A percentile compares a stretch with the other conserved stretches of the same genome.
These are phyloP conservation scores for Xerocomus potaroensis DNA, from an alignment of 768 basidiomycete genomes.

Conservation along the genomic window DNA sequence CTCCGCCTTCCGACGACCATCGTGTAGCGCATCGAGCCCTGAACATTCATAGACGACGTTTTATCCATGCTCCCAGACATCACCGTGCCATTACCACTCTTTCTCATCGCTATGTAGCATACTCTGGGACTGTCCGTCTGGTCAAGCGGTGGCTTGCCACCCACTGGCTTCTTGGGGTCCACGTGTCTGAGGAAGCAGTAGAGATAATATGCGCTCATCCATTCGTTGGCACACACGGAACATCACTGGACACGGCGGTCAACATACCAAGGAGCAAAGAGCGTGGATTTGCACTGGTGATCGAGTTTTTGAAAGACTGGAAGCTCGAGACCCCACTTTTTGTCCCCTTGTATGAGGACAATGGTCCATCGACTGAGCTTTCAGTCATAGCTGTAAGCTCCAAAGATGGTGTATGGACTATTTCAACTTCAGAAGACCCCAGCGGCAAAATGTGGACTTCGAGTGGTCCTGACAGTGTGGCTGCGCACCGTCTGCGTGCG, in stretches of 20 bases:
- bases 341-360: conserved; percentile 62
- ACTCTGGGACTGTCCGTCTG: conserved; percentile 79
- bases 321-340: conserved; percentile 71
- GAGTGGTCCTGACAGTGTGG: conserved; percentile 59
- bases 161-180: conserved; percentile 78
- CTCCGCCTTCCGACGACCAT: conserved; percentile 36
- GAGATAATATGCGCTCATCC: conserved; percentile 81
- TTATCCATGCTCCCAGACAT: conserved; percentile 77
- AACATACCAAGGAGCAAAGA: conserved; percentile 71
- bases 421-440: conserved; percentile 75
- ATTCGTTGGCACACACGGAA: conserved; percentile 54
- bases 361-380: conserved; percentile 3
- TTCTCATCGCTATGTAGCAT: conserved; percentile 75
- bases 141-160: conserved; percentile 90
- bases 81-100: conserved; percentile 79
- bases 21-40: conserved; percentile 54
- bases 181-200: conserved; percentile 72
- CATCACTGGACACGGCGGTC: conserved; percentile 33
- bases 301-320: conserved; percentile 79
- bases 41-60: conserved; percentile 62
- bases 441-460: conserved; percentile 76
- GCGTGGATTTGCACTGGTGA: conserved; percentile 69
- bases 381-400: conserved; percentile 26
- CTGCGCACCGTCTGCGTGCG: conserved; percentile 66
- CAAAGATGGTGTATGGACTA: conserved; percentile 60